A percentile compares a stretch with the other conserved stretches of the same genome.
phyloP scores from a whole-genome alignment of 2,329 filamentous ascomycete genomes.

The Kalmusia sp. region DNA sequence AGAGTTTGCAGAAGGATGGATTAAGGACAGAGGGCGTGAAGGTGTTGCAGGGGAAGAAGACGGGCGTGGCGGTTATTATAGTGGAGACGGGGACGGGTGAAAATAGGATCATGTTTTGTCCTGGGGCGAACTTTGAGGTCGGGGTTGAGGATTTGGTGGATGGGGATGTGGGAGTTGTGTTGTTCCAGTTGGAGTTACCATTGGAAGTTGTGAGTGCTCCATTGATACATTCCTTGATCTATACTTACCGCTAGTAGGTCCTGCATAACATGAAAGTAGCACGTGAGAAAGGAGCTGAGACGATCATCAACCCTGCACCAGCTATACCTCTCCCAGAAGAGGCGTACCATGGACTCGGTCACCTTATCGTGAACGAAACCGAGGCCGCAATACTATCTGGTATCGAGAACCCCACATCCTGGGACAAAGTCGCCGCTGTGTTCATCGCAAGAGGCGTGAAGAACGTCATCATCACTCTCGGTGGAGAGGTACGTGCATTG shows the following conservation, averaged over 20 bases:
- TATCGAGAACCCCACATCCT: constrained; percentile 42
- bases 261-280: constrained; percentile 46
- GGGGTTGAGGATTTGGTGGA: constrained; percentile 46
- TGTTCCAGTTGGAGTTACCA: constrained; percentile 58
- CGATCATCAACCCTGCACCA: constrained; percentile 83
- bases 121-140: constrained; percentile 55
- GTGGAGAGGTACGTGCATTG: constrained; percentile 66
- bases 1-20: constrained; percentile 53
- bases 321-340: constrained; percentile 72
- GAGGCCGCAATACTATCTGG: constrained; percentile 79
- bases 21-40: constrained; percentile 50
- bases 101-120: constrained; percentile 58
- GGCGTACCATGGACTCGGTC: constrained; percentile 72
- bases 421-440: constrained; percentile 42
- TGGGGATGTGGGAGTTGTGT: constrained; percentile 49
- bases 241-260: constrained; percentile 24
- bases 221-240: neutral
- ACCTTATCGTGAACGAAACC: constrained; percentile 89
- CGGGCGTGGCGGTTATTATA: constrained; percentile 57
- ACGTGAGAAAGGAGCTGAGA: constrained; percentile 48
- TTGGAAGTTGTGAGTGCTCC: constrained; percentile 44
- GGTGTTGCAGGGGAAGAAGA: constrained; percentile 52
- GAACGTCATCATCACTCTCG: constrained; percentile 85
- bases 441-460: constrained; percentile 75
- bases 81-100: constrained; percentile 57